phyloP scores from a whole-genome alignment of 257 asterid genomes.

The Nicotiana paniculata region DNA sequence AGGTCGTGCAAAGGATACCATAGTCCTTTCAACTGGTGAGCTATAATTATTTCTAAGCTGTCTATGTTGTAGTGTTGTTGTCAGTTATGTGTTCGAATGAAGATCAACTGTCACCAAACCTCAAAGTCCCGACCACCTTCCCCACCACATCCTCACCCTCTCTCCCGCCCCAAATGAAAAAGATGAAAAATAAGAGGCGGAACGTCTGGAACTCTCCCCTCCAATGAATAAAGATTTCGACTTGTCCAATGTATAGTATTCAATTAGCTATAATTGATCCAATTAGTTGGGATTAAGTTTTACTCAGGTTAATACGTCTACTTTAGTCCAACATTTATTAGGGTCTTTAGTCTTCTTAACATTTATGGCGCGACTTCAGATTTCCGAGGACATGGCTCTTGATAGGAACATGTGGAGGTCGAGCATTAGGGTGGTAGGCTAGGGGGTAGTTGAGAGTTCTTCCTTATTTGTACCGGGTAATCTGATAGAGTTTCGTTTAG shows the following conservation, averaged over 20 bases:
- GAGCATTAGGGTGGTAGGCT: too few species aligned
- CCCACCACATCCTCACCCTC: neutral
- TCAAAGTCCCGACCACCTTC: neutral
- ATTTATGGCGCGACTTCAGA: too few species aligned
- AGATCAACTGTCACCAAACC: neutral
- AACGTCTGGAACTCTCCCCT: neutral
- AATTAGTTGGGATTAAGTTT: too few species aligned
- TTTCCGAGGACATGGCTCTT: too few species aligned
- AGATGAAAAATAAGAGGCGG: neutral
- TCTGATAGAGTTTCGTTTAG: too few species aligned
- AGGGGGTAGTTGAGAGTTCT: too few species aligned
- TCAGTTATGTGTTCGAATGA: neutral
- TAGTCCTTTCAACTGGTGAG: constrained; percentile 86
- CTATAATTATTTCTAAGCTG: neutral
- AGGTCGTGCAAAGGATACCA: constrained; percentile 96
- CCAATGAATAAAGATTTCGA: neutral
- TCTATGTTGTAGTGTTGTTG: neutral
- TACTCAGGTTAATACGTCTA: too few species aligned
- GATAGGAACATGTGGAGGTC: too few species aligned
- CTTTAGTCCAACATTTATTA: too few species aligned
- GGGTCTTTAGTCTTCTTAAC: too few species aligned
- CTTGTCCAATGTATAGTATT: neutral
- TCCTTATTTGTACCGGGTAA: too few species aligned
- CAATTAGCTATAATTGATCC: too few species aligned
- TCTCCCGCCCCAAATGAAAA: neutral